These are phyloP conservation scores for Arabidopsis hybrid DNA, from an alignment of 441 rosid species.

Conservation along the genomic window DNA sequence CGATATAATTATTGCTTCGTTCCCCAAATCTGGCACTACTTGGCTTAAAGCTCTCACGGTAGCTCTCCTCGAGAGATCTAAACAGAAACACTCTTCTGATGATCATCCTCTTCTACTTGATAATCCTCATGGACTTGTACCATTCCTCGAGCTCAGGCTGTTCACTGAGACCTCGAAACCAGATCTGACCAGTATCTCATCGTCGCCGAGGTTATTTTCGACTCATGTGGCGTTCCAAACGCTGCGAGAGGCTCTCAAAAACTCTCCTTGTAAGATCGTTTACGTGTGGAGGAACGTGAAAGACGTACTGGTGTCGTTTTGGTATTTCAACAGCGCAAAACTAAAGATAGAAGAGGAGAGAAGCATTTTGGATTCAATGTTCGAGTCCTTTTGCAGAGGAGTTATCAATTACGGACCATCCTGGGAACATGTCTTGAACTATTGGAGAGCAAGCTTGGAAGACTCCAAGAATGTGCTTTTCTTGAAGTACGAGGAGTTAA, in stretches of 20 bases:
- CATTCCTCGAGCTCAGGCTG: neutral
- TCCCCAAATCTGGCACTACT: constrained; percentile 69
- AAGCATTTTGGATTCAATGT: neutral
- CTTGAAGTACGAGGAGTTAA: constrained; percentile 30
- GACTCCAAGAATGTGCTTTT: constrained; percentile 11
- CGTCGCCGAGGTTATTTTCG: constrained; percentile 22
- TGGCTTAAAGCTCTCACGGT: constrained; percentile 66
- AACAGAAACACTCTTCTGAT: neutral
- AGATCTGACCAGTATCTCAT: constrained; percentile 7
- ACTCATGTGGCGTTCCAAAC: constrained; percentile 29
- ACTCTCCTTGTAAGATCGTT: constrained; percentile 36
- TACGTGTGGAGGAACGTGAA: constrained; percentile 38
- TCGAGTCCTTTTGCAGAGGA: constrained; percentile 12
- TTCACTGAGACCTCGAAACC: neutral
- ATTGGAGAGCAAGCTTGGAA: constrained; percentile 31
- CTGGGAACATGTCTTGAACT: constrained; percentile 29
- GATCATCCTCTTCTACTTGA: constrained; percentile 22
- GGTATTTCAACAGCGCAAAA: neutral
- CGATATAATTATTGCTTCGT: constrained; percentile 53
- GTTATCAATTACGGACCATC: constrained; percentile 4
- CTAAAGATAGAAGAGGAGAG: neutral
- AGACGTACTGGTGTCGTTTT: constrained; percentile 33
- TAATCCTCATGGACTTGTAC: constrained; percentile 33
- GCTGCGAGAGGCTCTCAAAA: constrained; percentile 7
- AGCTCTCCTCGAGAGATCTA: constrained; percentile 47